Evolutionary conservation across 2,329 filamentous ascomycete species (phyloP), one percentile per base, ranked within the genome.

Genomic region (Alternaria ethzedia): DNA sequence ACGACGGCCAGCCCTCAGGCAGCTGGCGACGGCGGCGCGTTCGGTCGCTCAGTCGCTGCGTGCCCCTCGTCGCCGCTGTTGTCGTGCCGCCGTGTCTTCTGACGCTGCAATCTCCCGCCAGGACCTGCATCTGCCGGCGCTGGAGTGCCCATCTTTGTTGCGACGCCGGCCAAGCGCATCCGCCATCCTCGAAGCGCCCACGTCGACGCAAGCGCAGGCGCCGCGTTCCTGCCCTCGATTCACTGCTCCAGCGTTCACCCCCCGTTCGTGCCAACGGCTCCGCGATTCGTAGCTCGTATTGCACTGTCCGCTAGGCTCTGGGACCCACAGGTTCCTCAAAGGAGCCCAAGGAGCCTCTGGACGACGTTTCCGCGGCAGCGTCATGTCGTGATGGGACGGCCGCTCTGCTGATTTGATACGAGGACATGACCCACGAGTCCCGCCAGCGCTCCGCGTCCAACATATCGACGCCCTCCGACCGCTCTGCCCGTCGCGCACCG

Each of bases 401-500:
- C 63, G 49, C 58, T 57, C 51, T 64, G 51, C 58, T 56, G 57
- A 63, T 58, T 67, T 67, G 65, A 61, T 60, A 66, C 67, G 70
- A 72, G 68, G 57, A 70, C 67, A 78, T 78, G 76, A 71, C 70
- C 66, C 72, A 70, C 67, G 73, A 66, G 52, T 64, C 72, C 61
- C 71, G 76, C 60, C 74, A 77, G 64, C 76, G 73, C 67, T 75
- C 75, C 61, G 67, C 71, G 56, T 77, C 77, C 67, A 76, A 70
- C 56, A 71, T 75, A 58, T 70, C 70, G 21, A 74, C 67, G 56
- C 61, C 58, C 32, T 72, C 73, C n/a, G 71, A 77, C 44, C 69
- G 65, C 61, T 49, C 70, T 46, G 66, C 51, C 41, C 67, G 41
- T 70, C 73, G 54, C 63, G 49, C 70, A 30, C 63, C 63, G 57